Evolutionary conservation across 768 basidiomycete species (phyloP).

Genomic region (Tephrocybe sp.): DNA sequence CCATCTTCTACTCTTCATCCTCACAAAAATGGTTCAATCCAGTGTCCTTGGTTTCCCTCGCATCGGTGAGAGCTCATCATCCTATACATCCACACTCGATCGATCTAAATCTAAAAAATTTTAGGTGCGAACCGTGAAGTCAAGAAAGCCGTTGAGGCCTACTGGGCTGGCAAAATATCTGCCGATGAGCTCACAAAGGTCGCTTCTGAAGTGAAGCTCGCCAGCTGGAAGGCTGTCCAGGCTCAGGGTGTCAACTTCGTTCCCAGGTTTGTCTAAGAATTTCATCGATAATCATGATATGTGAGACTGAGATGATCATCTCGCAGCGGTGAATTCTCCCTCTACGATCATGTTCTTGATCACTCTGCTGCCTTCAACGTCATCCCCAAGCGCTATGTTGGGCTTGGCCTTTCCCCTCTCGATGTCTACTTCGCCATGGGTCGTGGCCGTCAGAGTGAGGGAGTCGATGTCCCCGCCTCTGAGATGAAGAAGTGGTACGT

Average conservation of each 20-base stretch:
- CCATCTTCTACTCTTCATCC: conserved; percentile 24
- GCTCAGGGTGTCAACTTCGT: conserved; percentile 83
- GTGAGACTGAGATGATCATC: conserved; percentile 14
- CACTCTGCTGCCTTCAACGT: conserved; percentile 96
- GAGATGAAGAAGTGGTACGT: conserved; percentile 99
- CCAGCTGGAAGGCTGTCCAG: conserved; percentile 86
- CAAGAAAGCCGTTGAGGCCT: conserved; percentile 97
- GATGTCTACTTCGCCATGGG: conserved; percentile 99
- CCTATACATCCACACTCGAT: neutral
- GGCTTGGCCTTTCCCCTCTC: conserved; percentile 80
- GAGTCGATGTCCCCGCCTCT: conserved; percentile 93
- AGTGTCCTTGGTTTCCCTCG: conserved; percentile 92
- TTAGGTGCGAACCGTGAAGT: conserved; percentile 91
- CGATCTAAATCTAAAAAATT: conserved; percentile 1
- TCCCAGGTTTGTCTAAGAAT: conserved; percentile 66
- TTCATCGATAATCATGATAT: conserved; percentile 15
- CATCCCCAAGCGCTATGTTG: conserved; percentile 91
- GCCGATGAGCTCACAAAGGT: conserved; percentile 86
- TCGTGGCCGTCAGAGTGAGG: conserved; percentile 92
- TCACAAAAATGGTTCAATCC: conserved; percentile 64
- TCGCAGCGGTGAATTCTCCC: conserved; percentile 92
- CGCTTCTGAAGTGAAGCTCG: conserved; percentile 84
- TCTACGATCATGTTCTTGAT: conserved; percentile 98
- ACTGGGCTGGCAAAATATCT: conserved; percentile 92
- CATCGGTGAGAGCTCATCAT: conserved; percentile 53